These are phyloP conservation scores for Fusarium penzigii DNA, from an alignment of 2,329 filamentous ascomycete genomes.

Conservation along the genomic window DNA sequence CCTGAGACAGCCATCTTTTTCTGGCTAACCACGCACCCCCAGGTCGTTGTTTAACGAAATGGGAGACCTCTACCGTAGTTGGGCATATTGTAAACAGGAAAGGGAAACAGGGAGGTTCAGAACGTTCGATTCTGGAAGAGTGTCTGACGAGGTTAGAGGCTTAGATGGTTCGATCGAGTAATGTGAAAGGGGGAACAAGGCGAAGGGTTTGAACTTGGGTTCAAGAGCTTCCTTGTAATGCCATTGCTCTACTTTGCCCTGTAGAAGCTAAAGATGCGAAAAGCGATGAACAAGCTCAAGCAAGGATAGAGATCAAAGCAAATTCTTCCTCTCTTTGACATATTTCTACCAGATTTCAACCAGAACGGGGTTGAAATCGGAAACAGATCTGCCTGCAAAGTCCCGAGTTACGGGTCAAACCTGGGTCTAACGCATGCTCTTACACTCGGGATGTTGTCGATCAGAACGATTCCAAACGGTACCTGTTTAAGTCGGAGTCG, in stretches of 20 bases:
- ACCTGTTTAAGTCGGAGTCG: not conserved
- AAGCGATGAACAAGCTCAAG: too few species aligned
- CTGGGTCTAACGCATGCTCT: slow-evolving; percentile 10
- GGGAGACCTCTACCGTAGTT: slow-evolving; percentile 1
- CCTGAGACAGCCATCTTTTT: slow-evolving; percentile 11
- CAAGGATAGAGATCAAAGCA: too few species aligned
- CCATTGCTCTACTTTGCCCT: too few species aligned
- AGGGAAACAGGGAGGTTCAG: slow-evolving; percentile 17
- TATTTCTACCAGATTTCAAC: not conserved
- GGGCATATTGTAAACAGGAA: not conserved
- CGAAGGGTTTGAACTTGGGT: slow-evolving; percentile 1
- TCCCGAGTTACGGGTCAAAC: not conserved
- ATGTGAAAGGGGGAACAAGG: slow-evolving; percentile 8
- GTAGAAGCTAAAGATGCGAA: too few species aligned
- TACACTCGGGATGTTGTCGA: slow-evolving; percentile 18
- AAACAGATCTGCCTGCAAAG: not conserved
- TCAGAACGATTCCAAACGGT: slow-evolving; percentile 21
- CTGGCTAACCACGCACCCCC: not conserved
- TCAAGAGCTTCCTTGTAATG: too few species aligned
- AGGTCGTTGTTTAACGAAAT: not conserved
- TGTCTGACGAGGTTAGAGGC: slow-evolving; percentile 28
- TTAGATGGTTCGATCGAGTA: slow-evolving; percentile 25
- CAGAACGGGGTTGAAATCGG: not conserved
- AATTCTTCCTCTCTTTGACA: not conserved
- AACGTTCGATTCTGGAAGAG: slow-evolving; percentile 28